These are phyloP conservation scores for Pseudoneurospora amorphoporcata DNA, from an alignment of 495 filamentous ascomycete genomes.

Conservation along the genomic window DNA sequence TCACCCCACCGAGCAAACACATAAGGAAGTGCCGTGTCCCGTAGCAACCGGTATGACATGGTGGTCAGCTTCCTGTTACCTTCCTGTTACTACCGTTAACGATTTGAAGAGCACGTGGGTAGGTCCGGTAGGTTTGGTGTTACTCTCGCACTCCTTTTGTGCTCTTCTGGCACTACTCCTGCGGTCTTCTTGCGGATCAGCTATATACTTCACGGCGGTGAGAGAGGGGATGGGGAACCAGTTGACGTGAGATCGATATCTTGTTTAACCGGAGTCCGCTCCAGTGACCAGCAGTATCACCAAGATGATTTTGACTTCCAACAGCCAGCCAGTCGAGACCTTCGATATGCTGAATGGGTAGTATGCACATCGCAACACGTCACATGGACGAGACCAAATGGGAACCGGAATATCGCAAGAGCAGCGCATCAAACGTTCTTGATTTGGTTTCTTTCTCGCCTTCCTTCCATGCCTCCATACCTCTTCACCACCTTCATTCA, in stretches of 20 bases:
- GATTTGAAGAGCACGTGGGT: neutral
- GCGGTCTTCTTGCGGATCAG: neutral
- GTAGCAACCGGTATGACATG: neutral
- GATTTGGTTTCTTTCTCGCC: neutral
- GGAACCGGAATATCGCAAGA: neutral
- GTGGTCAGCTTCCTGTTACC: neutral
- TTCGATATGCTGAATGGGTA: neutral
- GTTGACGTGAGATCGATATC: neutral
- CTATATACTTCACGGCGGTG: neutral
- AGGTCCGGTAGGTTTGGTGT: neutral
- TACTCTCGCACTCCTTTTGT: neutral
- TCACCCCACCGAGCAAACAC: neutral
- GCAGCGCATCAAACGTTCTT: neutral
- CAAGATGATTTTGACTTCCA: too few species aligned
- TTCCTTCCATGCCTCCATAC: neutral
- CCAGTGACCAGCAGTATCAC: too few species aligned
- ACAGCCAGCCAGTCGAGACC: too few species aligned
- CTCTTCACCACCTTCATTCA: neutral
- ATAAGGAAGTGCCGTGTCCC: neutral
- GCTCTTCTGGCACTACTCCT: too few species aligned
- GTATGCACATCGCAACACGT: neutral
- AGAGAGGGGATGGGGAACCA: neutral
- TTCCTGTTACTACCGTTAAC: neutral
- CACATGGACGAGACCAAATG: neutral
- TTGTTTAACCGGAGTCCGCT: neutral